These are phyloP conservation scores for Kazachstania martiniae DNA, from an alignment of 805 yeast genomes.

Conservation along the genomic window DNA sequence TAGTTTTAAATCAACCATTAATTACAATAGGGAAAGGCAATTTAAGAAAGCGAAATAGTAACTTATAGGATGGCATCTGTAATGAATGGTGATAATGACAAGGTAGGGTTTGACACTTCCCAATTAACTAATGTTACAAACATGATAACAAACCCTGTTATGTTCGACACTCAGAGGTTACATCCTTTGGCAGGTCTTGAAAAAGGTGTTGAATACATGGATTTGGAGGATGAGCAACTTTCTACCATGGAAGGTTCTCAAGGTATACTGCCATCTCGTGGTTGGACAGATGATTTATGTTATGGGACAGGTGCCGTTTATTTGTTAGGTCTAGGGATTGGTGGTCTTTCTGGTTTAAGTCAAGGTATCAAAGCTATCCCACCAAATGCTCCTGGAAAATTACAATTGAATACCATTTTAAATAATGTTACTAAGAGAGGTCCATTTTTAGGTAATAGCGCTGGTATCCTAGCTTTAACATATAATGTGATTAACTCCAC, in stretches of 20 bases:
- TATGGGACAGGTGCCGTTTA: conserved; percentile 96
- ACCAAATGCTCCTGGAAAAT: conserved; percentile 61
- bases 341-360: conserved; percentile 80
- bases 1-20: no score
- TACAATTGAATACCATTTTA: conserved; percentile 79
- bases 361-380: conserved; percentile 81
- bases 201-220: conserved; percentile 80
- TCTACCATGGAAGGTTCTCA: conserved; percentile 76
- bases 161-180: conserved; percentile 51
- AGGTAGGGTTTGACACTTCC: conserved; percentile 2
- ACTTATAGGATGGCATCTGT: conserved; percentile 1
- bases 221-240: conserved; percentile 75
- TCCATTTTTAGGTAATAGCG: conserved; percentile 89
- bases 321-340: conserved; percentile 72
- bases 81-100: background rate
- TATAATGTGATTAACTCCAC: conserved; percentile 78
- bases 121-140: conserved; percentile 44
- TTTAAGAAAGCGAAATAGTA: no score
- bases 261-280: conserved; percentile 89
- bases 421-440: conserved; percentile 93
- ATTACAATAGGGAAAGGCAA: no score
- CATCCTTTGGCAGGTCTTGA: conserved; percentile 93
- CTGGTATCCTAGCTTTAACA: conserved; percentile 85
- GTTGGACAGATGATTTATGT: conserved; percentile 95
- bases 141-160: conserved; percentile 47